Conservation (phyloP, 176 grass and related monocot genomes). For the Hordeum marinum region DNA sequence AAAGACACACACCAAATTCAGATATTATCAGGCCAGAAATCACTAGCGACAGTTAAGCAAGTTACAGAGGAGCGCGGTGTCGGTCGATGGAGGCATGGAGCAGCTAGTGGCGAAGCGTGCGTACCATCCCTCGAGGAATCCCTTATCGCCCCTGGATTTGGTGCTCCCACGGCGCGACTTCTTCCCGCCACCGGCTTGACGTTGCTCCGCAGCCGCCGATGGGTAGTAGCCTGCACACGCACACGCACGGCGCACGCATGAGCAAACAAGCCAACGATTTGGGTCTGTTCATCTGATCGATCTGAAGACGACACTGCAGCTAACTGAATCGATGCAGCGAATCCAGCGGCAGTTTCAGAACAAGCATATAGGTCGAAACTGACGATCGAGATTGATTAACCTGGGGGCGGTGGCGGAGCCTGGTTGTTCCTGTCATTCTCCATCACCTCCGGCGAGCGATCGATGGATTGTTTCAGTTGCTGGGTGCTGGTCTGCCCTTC, state of each 20-base stretch:
- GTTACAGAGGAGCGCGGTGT: no score
- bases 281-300: background rate
- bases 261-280: background rate
- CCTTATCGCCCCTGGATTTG: conserved; percentile 55
- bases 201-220: conserved; percentile 29
- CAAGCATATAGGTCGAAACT: background rate
- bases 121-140: conserved; percentile 79
- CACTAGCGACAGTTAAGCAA: no score
- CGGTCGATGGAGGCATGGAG: no score
- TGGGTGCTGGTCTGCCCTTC: no score
- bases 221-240: conserved; percentile 56
- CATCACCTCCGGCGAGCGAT: background rate
- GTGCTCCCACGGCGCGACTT: conserved; percentile 28
- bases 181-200: conserved; percentile 13
- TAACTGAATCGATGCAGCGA: background rate
- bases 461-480: background rate
- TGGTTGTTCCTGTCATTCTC: conserved; percentile 34
- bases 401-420: conserved; percentile 30
- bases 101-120: no score
- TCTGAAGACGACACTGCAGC: background rate
- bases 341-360: background rate
- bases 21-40: background rate
- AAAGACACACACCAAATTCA: background rate
- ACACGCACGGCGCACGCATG: background rate
- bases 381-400: background rate